Base-by-base conservation (phyloP, 345 rosid species). In the Pugionium cornutum region DNA sequence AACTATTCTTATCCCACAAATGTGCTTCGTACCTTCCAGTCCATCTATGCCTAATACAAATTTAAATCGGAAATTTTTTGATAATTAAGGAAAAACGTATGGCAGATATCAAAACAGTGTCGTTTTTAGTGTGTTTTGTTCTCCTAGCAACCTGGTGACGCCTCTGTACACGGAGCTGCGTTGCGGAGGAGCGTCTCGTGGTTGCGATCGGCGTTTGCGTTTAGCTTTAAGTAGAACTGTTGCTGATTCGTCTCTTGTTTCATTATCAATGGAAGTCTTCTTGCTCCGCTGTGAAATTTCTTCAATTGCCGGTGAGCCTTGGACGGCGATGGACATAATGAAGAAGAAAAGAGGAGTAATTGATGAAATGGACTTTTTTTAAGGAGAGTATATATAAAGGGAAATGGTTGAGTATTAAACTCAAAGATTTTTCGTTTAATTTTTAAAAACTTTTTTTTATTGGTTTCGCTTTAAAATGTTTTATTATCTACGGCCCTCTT, bases 131-230 rank as follows among this genome's bases (percentile, higher is more conserved):
- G n/a, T n/a, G n/a, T n/a, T n/a, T n/a, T n/a, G n/a, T n/a, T n/a
- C n/a, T n/a, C n/a, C n/a, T n/a, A n/a, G n/a, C n/a, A n/a, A 80
- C 98, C 92, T 92, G 2, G 98, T 92, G 53, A 92, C 97, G 3
- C 98, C 98, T 26, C 94, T 82, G 61, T 89, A 83, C 39, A 82
- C 79, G 2, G 95, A 92, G 83, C 97, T 92, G 30, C 98, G 89
- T 63, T 81, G 88, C 33, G 97, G 94, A 56, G 97, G 98, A 48
- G 91, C 81, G 61, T 87, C 95, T 76, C 96, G 80, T 0, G 94
- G 92, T 5, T 86, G 86, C 33, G 87, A 86, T 69, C 87, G 76
- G 74, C 98, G 80, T 2, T 86, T 92, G 47, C 97, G 70, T 80
- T 89, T 92, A 46, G 66, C 81, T 76, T 85, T 86, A 3, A 47